Evolutionary conservation across 257 asterid genomes (phyloP).

Genomic region (Knoxia roxburghii): DNA sequence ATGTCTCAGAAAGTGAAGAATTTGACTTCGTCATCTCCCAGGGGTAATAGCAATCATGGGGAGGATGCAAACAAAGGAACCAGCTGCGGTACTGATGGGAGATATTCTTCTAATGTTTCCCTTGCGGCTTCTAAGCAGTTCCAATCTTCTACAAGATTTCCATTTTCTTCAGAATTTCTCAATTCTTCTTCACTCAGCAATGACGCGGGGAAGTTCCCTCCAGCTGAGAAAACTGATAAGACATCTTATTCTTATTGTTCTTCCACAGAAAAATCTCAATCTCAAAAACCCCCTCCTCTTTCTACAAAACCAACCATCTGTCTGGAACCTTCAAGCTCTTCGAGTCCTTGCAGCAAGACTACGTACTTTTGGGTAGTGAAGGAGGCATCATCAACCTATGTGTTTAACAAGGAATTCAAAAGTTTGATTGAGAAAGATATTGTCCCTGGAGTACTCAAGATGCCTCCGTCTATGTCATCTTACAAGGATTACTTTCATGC

Average conservation of each 20-base stretch:
- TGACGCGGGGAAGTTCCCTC: neutral
- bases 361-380: slow-evolving; percentile 15
- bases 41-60: neutral
- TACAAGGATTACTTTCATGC: slow-evolving; percentile 28
- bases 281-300: slow-evolving; percentile 17
- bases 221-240: neutral
- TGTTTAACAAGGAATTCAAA: slow-evolving; percentile 19
- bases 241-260: neutral
- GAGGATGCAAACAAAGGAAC: neutral
- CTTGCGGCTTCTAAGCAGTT: neutral
- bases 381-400: slow-evolving; percentile 21
- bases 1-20: neutral
- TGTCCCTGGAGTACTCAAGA: slow-evolving; percentile 23
- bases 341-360: neutral
- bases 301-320: slow-evolving; percentile 19
- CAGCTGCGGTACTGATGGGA: neutral
- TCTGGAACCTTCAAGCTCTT: slow-evolving; percentile 4
- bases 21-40: neutral
- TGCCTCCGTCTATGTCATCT: slow-evolving; percentile 20
- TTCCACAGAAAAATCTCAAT: neutral
- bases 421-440: slow-evolving; percentile 18
- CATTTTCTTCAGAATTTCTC: neutral
- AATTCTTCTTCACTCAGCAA: neutral
- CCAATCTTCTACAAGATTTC: neutral
- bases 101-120: neutral